Conservation (phyloP, 176 grass and related monocot genomes). For the Elaeis guineensis region DNA sequence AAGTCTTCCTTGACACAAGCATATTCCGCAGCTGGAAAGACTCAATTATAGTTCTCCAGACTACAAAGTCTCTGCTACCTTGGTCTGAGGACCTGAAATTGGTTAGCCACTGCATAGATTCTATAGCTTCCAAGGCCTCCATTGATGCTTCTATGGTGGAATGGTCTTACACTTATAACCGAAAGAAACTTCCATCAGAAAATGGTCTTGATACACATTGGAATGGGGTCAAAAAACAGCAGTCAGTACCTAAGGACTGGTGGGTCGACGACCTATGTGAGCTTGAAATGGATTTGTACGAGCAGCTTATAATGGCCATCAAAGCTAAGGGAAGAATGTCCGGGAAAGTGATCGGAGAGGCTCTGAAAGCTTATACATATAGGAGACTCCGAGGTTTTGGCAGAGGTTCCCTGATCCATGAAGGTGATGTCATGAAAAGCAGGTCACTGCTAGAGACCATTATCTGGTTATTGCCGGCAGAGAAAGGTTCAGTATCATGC, state of each 20-base stretch:
- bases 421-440: constrained; percentile 44
- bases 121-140: constrained; percentile 77
- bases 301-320: constrained; percentile 61
- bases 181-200: constrained; percentile 70
- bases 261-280: constrained; percentile 86
- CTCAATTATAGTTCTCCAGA: constrained; percentile 86
- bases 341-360: constrained; percentile 67
- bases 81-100: constrained; percentile 89
- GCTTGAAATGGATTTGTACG: constrained; percentile 70
- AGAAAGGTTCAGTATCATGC: constrained; percentile 83
- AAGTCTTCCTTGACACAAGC: constrained; percentile 71
- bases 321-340: constrained; percentile 57
- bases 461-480: constrained; percentile 66
- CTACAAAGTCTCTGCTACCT: constrained; percentile 73
- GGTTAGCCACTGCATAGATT: constrained; percentile 83
- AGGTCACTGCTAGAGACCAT: constrained; percentile 73
- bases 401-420: constrained; percentile 68
- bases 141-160: constrained; percentile 78
- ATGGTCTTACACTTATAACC: constrained; percentile 86
- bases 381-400: constrained; percentile 60
- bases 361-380: constrained; percentile 84
- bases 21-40: constrained; percentile 94
- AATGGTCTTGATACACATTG: constrained; percentile 50
- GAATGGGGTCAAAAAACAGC: constrained; percentile 62
- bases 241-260: constrained; percentile 84